Base-by-base conservation (phyloP, 2,329 filamentous ascomycete species). In the Celoporthe dispersa region DNA sequence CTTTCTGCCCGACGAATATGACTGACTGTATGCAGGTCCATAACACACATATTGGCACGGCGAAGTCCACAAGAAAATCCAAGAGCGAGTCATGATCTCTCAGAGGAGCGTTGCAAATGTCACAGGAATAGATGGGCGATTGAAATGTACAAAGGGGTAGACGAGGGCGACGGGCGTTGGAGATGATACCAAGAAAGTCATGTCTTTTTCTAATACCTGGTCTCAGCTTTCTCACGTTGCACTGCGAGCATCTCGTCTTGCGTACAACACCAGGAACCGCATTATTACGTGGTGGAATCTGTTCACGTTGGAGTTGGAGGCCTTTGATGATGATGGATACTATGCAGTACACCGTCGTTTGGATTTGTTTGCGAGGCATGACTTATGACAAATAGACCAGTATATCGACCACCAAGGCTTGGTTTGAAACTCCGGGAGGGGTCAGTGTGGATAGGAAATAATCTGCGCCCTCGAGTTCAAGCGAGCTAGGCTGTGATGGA, bases 31-130 rank as follows among this genome's bases (percentile, higher is more conserved):
- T 12, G 55, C 68, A 92, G 88, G 91, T 94, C 73, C 90, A 94
- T 82, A 97, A 97, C 78, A 97, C 94, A 35, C 94, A 97, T 75
- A 97, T 97, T 75, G 94, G 94, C 71, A 95, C 93, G 0, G 94
- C 94, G 57, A 97, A 92, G 83, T 89, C 90, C 71, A 90, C 89
- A 66, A 90, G 89, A 74, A 92, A 89, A 80, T 82, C 87, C 71
- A 84, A 80, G 75, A 72, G 74, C 39, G 80, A 82, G 66, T 80
- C 75, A 64, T 78, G 74, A 77, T 59, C 35, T 61, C 33, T n/a
- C 11, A 62, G 9, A 35, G 28, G 39, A 25, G 64, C 65, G 65
- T 62, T 67, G 41, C 57, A 55, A 55, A 53, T 44, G 25, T 33
- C 14, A 33, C 39, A 22, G 44, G 35, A 28, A 37, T 25, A n/a